These are phyloP conservation scores for Venturia nashicola DNA, from an alignment of 2,329 filamentous ascomycete species.

Conservation along the genomic window DNA sequence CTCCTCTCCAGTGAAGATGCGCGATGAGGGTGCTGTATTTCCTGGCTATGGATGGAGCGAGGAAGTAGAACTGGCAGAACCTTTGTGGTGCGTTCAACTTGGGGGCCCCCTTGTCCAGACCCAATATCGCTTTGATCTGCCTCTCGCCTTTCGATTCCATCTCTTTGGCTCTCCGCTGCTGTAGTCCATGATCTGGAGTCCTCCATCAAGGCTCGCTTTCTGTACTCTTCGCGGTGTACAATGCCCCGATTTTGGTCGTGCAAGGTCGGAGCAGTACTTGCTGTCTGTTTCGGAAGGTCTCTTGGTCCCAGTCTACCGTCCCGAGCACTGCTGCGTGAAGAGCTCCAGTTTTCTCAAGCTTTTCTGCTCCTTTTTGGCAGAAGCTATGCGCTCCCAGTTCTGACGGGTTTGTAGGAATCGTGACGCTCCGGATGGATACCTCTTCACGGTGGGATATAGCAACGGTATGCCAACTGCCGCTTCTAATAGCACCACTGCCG, in stretches of 20 bases:
- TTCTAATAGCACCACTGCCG: slow-evolving; percentile 34
- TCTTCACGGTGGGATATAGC: slow-evolving; percentile 33
- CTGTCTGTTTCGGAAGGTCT: not conserved
- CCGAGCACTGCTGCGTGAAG: not conserved
- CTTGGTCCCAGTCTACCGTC: not conserved
- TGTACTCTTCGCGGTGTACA: not conserved
- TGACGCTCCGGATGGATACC: slow-evolving; percentile 36
- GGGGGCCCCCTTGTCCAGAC: not conserved
- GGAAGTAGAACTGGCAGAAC: not conserved
- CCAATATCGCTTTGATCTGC: not conserved
- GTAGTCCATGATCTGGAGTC: not conserved
- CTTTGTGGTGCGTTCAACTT: not conserved
- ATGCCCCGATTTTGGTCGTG: not conserved
- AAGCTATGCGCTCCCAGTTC: not conserved
- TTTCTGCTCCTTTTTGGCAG: not conserved
- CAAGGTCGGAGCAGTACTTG: not conserved
- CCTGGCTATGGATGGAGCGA: not conserved
- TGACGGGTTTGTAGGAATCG: slow-evolving; percentile 26
- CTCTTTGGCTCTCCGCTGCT: not conserved
- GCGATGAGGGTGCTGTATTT: not conserved
- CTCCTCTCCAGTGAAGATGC: not conserved
- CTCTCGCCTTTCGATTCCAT: not conserved
- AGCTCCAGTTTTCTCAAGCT: not conserved
- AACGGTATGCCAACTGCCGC: slow-evolving; percentile 33
- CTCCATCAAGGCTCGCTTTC: not conserved